A percentile compares a stretch with the other conserved stretches of the same genome.
Conservation (phyloP, 2,329 filamentous ascomycete genomes). For the Harringtonia aguacate region DNA sequence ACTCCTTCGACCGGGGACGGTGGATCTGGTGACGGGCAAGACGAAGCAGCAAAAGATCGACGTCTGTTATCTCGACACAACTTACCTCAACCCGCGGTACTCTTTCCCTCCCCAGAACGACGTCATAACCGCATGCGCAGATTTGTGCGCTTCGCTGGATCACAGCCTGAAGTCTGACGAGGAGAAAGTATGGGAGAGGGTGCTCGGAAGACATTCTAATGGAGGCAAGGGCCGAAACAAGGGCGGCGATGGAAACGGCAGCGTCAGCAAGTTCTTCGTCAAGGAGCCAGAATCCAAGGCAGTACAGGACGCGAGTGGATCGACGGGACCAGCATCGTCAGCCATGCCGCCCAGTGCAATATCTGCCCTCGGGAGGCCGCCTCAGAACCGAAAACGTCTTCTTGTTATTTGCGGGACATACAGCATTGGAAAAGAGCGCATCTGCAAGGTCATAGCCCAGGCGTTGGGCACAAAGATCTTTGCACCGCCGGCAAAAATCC, state of each 20-base stretch:
- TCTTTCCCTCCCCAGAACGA: constrained; percentile 83
- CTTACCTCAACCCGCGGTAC: constrained; percentile 91
- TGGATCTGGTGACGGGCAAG: constrained; percentile 62
- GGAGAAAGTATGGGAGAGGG: constrained; percentile 34
- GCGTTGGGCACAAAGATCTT: constrained; percentile 84
- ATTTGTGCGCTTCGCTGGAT: constrained; percentile 58
- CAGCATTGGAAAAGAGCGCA: constrained; percentile 93
- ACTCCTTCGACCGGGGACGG: constrained; percentile 62
- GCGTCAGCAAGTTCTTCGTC: neutral
- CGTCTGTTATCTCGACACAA: constrained; percentile 93
- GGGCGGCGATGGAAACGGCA: neutral
- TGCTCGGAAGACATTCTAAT: constrained; percentile 23
- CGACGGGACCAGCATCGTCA: constrained; percentile 18
- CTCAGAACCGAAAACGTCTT: constrained; percentile 49
- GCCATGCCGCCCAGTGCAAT: too few relatives aligned
- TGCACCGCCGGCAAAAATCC: constrained; percentile 70
- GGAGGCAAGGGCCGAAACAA: constrained; percentile 24
- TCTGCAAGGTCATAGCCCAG: constrained; percentile 84
- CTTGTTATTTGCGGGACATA: constrained; percentile 94
- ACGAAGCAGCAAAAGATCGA: constrained; percentile 78
- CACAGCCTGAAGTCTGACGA: constrained; percentile 22
- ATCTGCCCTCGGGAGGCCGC: too few relatives aligned
- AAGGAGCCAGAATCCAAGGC: neutral
- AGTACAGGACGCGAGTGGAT: constrained; percentile 1
- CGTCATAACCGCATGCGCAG: constrained; percentile 78